Conservation (phyloP, 192 early-diverging fungal species). For the Coemansia sp. region DNA sequence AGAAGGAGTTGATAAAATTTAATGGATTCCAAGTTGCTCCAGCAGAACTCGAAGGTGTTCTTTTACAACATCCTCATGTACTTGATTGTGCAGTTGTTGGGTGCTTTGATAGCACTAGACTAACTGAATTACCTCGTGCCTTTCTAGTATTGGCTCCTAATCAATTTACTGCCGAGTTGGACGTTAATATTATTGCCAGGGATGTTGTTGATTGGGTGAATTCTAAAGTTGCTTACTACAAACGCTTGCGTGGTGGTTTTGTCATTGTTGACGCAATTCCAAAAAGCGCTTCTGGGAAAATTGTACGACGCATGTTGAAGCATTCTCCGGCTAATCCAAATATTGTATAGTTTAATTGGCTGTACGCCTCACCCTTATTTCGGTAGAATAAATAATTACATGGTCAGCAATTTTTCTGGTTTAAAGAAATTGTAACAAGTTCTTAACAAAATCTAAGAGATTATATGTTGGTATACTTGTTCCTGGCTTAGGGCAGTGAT, state of each 20-base stretch:
- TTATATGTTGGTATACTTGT: too few relatives aligned
- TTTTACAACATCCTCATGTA: conserved; percentile 66
- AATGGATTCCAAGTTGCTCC: conserved; percentile 80
- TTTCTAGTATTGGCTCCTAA: conserved; percentile 20
- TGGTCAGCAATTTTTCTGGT: too few relatives aligned
- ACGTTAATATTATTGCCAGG: background rate
- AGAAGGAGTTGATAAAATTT: conserved; percentile 93
- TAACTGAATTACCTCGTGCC: conserved; percentile 52
- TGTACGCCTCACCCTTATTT: too few relatives aligned
- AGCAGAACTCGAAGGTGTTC: conserved; percentile 75
- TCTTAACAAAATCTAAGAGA: too few relatives aligned
- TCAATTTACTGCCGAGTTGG: background rate
- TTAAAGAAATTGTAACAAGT: too few relatives aligned
- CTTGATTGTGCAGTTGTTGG: conserved; percentile 67
- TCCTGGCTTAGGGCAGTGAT: too few relatives aligned
- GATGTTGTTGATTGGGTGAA: conserved; percentile 27
- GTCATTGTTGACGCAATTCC: conserved; percentile 27
- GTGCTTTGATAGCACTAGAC: conserved; percentile 55
- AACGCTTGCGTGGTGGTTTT: conserved; percentile 36
- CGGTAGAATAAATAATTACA: too few relatives aligned
- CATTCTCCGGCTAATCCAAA: too few relatives aligned
- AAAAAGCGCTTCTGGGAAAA: conserved; percentile 43
- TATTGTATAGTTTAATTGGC: too few relatives aligned
- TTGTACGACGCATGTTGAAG: conserved; percentile 41
- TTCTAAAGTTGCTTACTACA: conserved; percentile 37